Conservation (phyloP, 352 stramenopile species). For the Globisporangium carolinianum region DNA sequence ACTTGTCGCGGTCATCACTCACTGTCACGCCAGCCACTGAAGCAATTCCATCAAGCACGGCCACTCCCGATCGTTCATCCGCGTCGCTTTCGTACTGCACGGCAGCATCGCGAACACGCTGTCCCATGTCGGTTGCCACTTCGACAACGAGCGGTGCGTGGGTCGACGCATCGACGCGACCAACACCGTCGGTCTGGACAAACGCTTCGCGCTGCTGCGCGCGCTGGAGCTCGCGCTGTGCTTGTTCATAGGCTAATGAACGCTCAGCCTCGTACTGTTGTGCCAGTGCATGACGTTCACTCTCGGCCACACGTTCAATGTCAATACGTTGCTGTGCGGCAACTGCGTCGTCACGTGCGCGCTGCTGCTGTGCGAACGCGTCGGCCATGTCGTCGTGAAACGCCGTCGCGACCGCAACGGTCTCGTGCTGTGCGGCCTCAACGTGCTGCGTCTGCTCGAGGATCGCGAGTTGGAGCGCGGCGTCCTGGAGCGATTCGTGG, state of each 20-base stretch:
- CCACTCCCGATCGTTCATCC: neutral
- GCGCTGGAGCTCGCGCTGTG: constrained; percentile 18
- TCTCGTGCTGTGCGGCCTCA: constrained; percentile 44
- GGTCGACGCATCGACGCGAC: constrained; percentile 27
- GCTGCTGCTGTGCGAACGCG: constrained; percentile 31
- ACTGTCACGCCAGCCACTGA: neutral
- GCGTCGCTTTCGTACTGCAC: constrained; percentile 25
- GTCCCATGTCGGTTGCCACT: constrained; percentile 19
- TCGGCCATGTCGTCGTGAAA: constrained; percentile 69
- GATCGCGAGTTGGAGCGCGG: constrained; percentile 45
- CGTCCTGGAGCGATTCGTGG: constrained; percentile 57
- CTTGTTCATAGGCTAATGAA: neutral
- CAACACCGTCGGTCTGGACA: constrained; percentile 38
- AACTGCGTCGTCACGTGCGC: constrained; percentile 36
- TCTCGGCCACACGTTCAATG: constrained; percentile 15
- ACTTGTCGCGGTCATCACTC: too few species aligned
- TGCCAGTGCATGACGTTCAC: constrained; percentile 30
- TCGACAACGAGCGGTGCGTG: constrained; percentile 33
- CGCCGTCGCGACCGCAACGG: constrained; percentile 38
- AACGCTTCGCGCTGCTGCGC: constrained; percentile 34
- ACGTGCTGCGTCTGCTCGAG: constrained; percentile 54
- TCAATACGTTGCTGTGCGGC: constrained; percentile 27
- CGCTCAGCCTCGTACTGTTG: constrained; percentile 23
- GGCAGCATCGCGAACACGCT: constrained; percentile 15
- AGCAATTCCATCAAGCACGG: neutral